These are phyloP conservation scores for Solanum boliviense DNA, from an alignment of 257 asterid species.

Conservation along the genomic window DNA sequence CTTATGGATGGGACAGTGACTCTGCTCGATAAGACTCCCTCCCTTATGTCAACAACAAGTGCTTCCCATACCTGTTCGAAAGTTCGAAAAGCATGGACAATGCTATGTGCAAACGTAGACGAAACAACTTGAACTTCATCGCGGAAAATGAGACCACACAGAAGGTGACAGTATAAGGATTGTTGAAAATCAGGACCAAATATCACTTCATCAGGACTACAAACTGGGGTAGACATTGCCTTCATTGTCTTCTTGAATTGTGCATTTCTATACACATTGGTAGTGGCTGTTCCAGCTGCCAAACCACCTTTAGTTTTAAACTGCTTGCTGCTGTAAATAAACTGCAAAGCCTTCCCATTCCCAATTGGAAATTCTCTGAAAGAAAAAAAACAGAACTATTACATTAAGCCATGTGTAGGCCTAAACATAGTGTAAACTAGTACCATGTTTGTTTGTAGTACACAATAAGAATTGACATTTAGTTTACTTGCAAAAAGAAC, in stretches of 20 bases:
- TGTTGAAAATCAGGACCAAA: slow-evolving; percentile 19
- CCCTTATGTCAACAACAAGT: slow-evolving; percentile 19
- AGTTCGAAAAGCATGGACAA: neutral
- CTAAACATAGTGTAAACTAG: neutral
- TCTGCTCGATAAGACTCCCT: slow-evolving; percentile 14
- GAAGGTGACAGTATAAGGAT: slow-evolving; percentile 12
- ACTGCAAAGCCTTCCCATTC: slow-evolving; percentile 3
- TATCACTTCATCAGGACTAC: slow-evolving; percentile 38
- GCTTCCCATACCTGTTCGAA: slow-evolving; percentile 17
- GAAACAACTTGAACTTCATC: slow-evolving; percentile 28
- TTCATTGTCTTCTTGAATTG: slow-evolving; percentile 48
- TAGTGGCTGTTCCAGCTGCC: slow-evolving; percentile 61
- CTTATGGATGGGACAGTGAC: slow-evolving; percentile 7
- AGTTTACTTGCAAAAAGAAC: neutral
- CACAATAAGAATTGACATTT: neutral
- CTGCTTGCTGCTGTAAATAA: neutral
- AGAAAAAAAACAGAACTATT: neutral
- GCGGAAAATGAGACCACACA: slow-evolving; percentile 35
- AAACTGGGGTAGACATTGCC: slow-evolving; percentile 30
- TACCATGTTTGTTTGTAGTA: neutral
- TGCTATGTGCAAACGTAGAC: neutral
- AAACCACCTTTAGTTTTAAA: neutral
- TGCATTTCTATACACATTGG: slow-evolving; percentile 60
- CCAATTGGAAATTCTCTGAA: slow-evolving; percentile 59
- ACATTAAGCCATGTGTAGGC: neutral